Evolutionary conservation across 2,329 filamentous ascomycete genomes (phyloP).

Genomic region (Neofusicoccum sp.): DNA sequence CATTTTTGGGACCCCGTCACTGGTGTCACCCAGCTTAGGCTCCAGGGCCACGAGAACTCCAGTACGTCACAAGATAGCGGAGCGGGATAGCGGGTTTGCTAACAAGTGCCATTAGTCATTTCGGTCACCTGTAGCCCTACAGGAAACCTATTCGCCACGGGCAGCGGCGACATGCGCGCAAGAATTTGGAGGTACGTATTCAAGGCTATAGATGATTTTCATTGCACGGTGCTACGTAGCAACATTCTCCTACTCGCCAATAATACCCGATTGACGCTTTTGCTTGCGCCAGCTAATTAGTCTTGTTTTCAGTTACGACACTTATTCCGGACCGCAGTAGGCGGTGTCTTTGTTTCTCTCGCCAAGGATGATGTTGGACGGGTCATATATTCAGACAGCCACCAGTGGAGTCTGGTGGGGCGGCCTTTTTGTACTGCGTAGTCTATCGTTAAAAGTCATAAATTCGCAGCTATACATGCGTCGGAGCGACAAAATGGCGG

Average conservation of each 20-base stretch:
- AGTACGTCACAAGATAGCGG: conserved; percentile 45
- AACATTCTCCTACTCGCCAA: too few species aligned
- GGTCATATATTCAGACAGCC: too few species aligned
- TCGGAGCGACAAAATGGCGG: too few species aligned
- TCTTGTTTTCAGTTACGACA: conserved; percentile 8
- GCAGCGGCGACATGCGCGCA: conserved; percentile 95
- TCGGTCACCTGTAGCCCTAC: conserved; percentile 91
- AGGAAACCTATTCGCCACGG: conserved; percentile 87
- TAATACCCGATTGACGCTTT: background rate
- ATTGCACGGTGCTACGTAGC: too few species aligned
- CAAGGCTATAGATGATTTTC: background rate
- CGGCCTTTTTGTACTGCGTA: too few species aligned
- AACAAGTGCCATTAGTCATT: conserved; percentile 61
- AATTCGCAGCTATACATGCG: too few species aligned
- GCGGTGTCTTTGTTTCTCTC: background rate
- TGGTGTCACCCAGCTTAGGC: conserved; percentile 92
- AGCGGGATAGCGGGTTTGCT: background rate
- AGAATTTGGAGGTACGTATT: conserved; percentile 83
- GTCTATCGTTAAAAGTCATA: too few species aligned
- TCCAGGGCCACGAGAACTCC: conserved; percentile 98
- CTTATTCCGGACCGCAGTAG: conserved; percentile 20
- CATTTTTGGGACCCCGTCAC: conserved; percentile 98
- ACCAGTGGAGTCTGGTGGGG: too few species aligned
- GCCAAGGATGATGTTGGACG: too few species aligned
- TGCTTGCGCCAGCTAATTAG: background rate